Conservation (phyloP, 2,329 filamentous ascomycete genomes). For the Fusarium oligoseptatum region DNA sequence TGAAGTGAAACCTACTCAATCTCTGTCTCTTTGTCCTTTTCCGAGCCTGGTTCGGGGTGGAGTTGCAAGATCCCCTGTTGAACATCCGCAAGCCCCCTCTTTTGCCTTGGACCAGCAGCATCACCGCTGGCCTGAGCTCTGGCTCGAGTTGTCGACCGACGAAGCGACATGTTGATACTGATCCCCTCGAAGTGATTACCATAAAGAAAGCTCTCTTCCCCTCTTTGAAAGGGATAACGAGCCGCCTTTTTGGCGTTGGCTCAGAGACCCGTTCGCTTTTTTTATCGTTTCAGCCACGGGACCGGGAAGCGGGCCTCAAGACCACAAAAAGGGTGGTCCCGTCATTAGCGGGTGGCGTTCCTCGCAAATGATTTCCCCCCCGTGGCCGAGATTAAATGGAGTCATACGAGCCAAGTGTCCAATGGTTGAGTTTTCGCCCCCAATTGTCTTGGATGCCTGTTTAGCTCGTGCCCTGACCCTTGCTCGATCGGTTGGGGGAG, state of each 20-base stretch:
- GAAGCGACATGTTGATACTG: conserved; percentile 23
- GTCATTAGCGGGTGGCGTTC: background rate
- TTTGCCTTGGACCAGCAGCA: conserved; percentile 31
- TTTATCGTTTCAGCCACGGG: background rate
- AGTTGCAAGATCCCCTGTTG: conserved; percentile 57
- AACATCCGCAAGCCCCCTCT: conserved; percentile 53
- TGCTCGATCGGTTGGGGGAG: background rate
- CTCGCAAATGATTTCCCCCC: background rate
- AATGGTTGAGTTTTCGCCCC: background rate
- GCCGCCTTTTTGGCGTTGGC: background rate
- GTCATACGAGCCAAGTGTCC: background rate
- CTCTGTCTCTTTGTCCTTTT: conserved; percentile 47
- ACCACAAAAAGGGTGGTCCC: background rate
- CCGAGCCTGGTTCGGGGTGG: conserved; percentile 49
- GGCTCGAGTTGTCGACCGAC: conserved; percentile 32
- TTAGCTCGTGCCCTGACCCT: background rate
- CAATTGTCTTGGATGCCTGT: background rate
- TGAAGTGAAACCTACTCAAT: conserved; percentile 47
- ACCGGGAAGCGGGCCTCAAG: background rate
- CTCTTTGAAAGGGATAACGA: background rate
- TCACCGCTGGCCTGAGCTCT: conserved; percentile 31
- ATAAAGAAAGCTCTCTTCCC: background rate
- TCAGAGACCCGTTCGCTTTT: background rate
- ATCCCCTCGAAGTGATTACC: background rate
- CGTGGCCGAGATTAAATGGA: background rate